phyloP scores from a whole-genome alignment of 2,329 filamentous ascomycete genomes.

The Diaporthe australafricana region DNA sequence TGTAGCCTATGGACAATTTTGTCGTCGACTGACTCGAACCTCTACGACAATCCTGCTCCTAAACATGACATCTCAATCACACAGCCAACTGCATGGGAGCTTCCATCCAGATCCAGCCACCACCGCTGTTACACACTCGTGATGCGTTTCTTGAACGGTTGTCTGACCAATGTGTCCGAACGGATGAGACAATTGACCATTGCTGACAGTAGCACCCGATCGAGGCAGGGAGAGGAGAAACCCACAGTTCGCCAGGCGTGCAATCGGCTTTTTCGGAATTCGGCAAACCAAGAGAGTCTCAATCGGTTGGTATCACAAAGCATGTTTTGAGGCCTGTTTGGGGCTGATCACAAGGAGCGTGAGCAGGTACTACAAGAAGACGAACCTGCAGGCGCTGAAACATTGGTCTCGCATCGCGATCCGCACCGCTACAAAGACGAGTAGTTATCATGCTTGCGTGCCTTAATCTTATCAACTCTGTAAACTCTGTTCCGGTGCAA shows the following conservation, averaged over 20 bases:
- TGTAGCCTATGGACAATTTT: no score
- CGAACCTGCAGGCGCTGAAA: neutral
- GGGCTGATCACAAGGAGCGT: constrained; percentile 3
- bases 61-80: no score
- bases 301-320: neutral
- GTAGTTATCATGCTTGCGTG: neutral
- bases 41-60: no score
- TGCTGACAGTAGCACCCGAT: neutral
- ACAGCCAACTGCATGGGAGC: neutral
- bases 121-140: no score
- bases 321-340: neutral
- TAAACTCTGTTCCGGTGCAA: neutral
- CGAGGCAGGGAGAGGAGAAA: neutral
- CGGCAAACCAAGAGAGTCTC: neutral
- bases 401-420: neutral
- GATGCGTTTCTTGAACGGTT: neutral
- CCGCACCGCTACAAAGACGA: neutral
- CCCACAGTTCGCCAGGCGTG: neutral
- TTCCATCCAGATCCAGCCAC: neutral
- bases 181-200: neutral
- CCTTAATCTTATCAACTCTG: neutral
- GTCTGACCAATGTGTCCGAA: neutral
- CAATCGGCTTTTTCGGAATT: neutral
- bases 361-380: neutral
- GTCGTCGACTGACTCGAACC: no score